Evolutionary conservation across 129 eudicot species (phyloP).

Genomic region (Helianthus tuberosus): DNA sequence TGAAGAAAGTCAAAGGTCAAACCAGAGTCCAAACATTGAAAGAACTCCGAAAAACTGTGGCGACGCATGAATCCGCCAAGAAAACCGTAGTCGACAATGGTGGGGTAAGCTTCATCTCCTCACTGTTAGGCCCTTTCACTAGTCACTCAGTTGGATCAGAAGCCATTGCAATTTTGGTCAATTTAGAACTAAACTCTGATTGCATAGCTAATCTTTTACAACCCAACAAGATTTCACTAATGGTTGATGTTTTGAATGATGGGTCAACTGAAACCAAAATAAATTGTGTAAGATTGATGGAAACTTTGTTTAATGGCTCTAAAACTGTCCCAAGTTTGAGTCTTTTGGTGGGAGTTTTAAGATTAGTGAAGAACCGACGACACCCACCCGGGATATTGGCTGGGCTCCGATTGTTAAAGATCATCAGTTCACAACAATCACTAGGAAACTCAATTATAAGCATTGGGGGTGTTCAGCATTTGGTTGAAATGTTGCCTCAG

Average conservation of each 20-base stretch:
- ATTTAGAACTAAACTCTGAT: neutral
- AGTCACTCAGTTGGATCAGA: conserved; percentile 12
- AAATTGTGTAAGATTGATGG: conserved; percentile 23
- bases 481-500: conserved; percentile 18
- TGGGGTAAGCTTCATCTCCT: conserved; percentile 9
- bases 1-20: conserved; percentile 13
- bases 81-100: neutral
- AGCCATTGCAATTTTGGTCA: conserved; percentile 8
- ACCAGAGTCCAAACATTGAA: neutral
- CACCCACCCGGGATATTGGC: neutral
- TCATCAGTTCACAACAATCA: conserved; percentile 3
- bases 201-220: conserved; percentile 46
- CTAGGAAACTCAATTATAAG: conserved; percentile 4
- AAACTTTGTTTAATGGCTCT: conserved; percentile 1
- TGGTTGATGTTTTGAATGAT: conserved; percentile 79
- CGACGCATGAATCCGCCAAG: neutral
- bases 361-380: conserved; percentile 3
- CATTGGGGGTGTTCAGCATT: conserved; percentile 1
- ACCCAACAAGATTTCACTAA: conserved; percentile 63
- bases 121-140: conserved; percentile 2
- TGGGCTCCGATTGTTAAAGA: conserved; percentile 3
- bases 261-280: conserved; percentile 73
- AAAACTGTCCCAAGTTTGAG: conserved; percentile 14
- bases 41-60: neutral
- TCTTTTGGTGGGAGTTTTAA: conserved; percentile 2